Base-by-base conservation (phyloP, 2,329 filamentous ascomycete species). In the Mycogone perniciosa region DNA sequence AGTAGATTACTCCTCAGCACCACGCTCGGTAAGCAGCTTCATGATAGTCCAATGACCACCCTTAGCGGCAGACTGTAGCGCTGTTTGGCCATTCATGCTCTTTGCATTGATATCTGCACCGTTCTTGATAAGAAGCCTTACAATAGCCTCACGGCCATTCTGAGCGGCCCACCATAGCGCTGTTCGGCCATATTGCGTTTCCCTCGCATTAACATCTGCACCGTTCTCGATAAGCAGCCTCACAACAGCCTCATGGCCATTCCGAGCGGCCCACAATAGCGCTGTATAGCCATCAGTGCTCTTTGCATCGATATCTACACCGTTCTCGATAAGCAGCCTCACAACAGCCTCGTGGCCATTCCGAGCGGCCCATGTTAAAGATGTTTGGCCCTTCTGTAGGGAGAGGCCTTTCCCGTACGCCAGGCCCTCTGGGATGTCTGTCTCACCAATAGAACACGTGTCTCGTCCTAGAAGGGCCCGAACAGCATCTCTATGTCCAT, bases 81-180 rank as follows among this genome's bases (percentile, higher is more conserved):
- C 42, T 31, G 31, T 47, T n/a, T 33, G 13, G 29, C 31, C 37
- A 11, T 41, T 5, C 11, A 7, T n/a, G 44, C 39, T 31, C 34
- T 33, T 42, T 5, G 49, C 37, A 11, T 51, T 40, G 27, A 31
- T 8, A 20, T 51, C 37, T 10, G 45, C 45, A 26, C 50, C 50
- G 11, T 52, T 43, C 10, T 52, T 33, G 13, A 52, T 30, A 31
- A 52, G 50, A 29, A 48, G 50, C n/a, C 40, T 38, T 11, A 29
- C 50, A 6, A 48, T 9, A 7, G 26, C 39, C 33, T 38, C 31
- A 20, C 44, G 30, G 29, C 40, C 39, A n/a, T 11, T 39, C 29
- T 31, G 27, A 31, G 39, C 39, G 10, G 50, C 50, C 26, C 8
- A 11, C 27, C 33, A 37, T 31, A 44, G 35, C 40, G 39, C 37